Base-by-base conservation (phyloP, 805 yeast genomes). In the Candida orba region DNA sequence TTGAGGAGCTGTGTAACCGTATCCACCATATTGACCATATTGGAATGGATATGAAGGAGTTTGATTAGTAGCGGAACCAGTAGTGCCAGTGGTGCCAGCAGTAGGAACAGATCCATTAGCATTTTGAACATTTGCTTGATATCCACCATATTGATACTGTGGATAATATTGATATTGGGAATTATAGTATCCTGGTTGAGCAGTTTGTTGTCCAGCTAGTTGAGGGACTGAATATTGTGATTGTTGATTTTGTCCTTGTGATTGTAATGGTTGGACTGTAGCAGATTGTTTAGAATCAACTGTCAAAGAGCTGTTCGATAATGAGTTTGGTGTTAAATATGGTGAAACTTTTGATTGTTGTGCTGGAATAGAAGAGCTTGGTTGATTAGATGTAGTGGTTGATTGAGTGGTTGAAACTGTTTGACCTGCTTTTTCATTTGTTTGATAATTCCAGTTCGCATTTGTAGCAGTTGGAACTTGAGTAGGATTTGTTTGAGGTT, bases 1-100 rank as follows among this genome's bases (percentile, higher is more conserved):
- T 42, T 54, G 58, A 27, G 52, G 58, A 42, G 50, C 42, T 43
- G 50, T 40, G 44, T 54, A 54, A 5, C 60, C 58, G 35, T 54
- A 53, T 10, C 49, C 48, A 13, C 29, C 13, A 23, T 47, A 48
- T 31, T 52, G 56, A 12, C 53, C 51, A 38, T 53, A 55, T 40
- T 51, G 58, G 40, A 53, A 55, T 6, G 38, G 38, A 25, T 24
- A 18, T 24, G 38, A 24, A 10, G 12, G 7, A 36, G 40, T 23
- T 22, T 48, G 39, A 24, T 20, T 20, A 12, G 44, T n/a, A 8
- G 43, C 43, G 15, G 50, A 29, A 10, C 47, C 44, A 18, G 40
- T 12, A 25, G 27, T 12, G 10, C 12, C 10, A 13, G 29, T 13
- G 13, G 29, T 10, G 10, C 29, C 29, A 14, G 44, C 17, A 8